These are phyloP conservation scores for Polyporus arcularius DNA, from an alignment of 768 basidiomycete species.

Conservation along the genomic window DNA sequence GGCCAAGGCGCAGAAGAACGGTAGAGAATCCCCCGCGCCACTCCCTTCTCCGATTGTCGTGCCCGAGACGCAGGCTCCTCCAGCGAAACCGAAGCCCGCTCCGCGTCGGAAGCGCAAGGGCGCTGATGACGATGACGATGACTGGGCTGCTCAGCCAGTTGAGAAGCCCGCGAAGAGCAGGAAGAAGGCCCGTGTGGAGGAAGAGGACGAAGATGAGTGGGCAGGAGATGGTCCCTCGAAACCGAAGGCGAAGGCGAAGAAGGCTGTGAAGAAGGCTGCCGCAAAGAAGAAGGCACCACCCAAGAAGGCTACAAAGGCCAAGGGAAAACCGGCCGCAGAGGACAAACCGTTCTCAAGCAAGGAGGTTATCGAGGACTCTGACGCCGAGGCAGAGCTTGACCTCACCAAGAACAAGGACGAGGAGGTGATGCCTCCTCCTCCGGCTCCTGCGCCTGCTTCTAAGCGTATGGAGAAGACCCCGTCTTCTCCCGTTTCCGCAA, in stretches of 20 bases:
- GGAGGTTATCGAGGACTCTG: constrained; percentile 15
- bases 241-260: constrained; percentile 21
- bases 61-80: constrained; percentile 14
- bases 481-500: not conserved
- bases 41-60: constrained; percentile 9
- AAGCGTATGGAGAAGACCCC: not conserved
- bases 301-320: constrained; percentile 9
- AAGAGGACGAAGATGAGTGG: constrained; percentile 24
- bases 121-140: constrained; percentile 20
- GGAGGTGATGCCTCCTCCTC: constrained; percentile 8
- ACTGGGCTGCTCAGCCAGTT: constrained; percentile 13
- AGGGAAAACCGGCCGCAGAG: constrained; percentile 16
- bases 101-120: constrained; percentile 17
- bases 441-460: not conserved
- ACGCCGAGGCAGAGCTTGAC: constrained; percentile 3
- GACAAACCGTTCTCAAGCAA: constrained; percentile 7
- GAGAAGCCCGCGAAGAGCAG: constrained; percentile 21
- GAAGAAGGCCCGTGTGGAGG: constrained; percentile 23
- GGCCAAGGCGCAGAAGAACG: not conserved
- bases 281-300: constrained; percentile 7
- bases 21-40: not conserved
- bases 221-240: constrained; percentile 18
- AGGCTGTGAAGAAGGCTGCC: constrained; percentile 11
- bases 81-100: not conserved
- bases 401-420: not conserved